phyloP scores from a whole-genome alignment of 2,329 filamentous ascomycete species.

The Pestalotiopsis sp. region DNA sequence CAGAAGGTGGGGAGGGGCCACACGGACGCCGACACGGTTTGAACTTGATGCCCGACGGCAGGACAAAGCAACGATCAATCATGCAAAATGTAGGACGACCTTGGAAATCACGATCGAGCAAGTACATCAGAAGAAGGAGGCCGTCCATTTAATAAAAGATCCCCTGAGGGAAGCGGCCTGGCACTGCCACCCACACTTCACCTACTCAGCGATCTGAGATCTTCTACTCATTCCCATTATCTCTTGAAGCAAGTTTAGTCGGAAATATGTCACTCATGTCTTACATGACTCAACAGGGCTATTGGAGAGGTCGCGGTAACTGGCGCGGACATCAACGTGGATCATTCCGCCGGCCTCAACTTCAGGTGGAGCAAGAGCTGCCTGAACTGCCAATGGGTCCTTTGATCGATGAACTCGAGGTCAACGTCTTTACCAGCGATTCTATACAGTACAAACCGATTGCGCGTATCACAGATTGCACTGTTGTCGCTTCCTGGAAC shows the following conservation, averaged over 20 bases:
- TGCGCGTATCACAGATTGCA: conserved; percentile 13
- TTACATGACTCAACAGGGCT: not conserved
- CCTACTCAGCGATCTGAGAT: not conserved
- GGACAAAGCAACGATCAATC: too few relatives aligned
- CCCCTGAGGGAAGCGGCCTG: too few relatives aligned
- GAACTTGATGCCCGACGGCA: too few relatives aligned
- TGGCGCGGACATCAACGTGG: not conserved
- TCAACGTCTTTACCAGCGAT: not conserved
- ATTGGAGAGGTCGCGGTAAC: not conserved
- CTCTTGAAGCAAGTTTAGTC: too few relatives aligned
- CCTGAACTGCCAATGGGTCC: conserved; percentile 14
- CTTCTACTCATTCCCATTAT: not conserved
- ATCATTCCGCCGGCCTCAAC: not conserved
- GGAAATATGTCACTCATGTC: not conserved
- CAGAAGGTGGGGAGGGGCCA: not conserved
- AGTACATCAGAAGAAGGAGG: too few relatives aligned
- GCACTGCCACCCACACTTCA: too few relatives aligned
- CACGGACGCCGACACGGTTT: not conserved
- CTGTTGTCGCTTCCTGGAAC: conserved; percentile 38
- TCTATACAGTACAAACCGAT: not conserved
- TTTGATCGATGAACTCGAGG: conserved; percentile 9
- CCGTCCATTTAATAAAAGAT: too few relatives aligned
- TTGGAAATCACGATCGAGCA: too few relatives aligned
- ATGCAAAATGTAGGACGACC: too few relatives aligned
- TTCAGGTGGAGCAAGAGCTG: not conserved